A percentile compares a stretch with the other conserved stretches of the same genome.
Conservation (phyloP, 495 filamentous ascomycete genomes). For the Halenospora varia region DNA sequence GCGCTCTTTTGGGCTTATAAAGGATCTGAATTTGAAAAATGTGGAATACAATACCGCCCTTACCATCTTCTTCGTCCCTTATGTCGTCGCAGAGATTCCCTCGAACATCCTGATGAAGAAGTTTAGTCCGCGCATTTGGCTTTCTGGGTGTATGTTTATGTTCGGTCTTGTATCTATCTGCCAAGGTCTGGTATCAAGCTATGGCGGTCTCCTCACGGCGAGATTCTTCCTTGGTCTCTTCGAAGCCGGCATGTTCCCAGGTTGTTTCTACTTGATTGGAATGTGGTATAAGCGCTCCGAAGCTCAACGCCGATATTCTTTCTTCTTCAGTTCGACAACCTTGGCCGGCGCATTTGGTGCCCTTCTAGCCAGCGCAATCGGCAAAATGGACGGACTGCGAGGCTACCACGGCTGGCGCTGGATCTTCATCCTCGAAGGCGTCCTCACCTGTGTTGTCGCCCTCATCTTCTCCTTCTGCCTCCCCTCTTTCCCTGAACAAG, state of each 20-base stretch:
- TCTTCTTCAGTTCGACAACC: slow-evolving; percentile 84
- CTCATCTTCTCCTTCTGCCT: slow-evolving; percentile 74
- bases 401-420: slow-evolving; percentile 85
- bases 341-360: slow-evolving; percentile 87
- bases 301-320: slow-evolving; percentile 81
- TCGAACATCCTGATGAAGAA: slow-evolving; percentile 84
- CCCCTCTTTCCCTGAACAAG: slow-evolving; percentile 69
- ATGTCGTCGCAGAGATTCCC: slow-evolving; percentile 83
- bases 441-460: slow-evolving; percentile 67
- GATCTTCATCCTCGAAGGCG: slow-evolving; percentile 72
- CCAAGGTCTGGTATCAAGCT: slow-evolving; percentile 78
- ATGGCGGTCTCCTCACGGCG: slow-evolving; percentile 72
- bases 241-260: slow-evolving; percentile 89
- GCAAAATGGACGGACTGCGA: slow-evolving; percentile 68
- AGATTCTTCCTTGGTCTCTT: slow-evolving; percentile 86
- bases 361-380: slow-evolving; percentile 76
- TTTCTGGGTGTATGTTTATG: slow-evolving; percentile 73
- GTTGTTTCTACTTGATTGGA: slow-evolving; percentile 72
- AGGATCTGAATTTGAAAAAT: slow-evolving; percentile 32
- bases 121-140: slow-evolving; percentile 77
- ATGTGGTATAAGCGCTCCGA: slow-evolving; percentile 69
- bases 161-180: slow-evolving; percentile 75
- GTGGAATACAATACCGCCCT: slow-evolving; percentile 27
- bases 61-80: slow-evolving; percentile 79
- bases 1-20: slow-evolving; percentile 38